Conservation (phyloP, 208 protist genomes). For the Vickermania spadyakhi region DNA sequence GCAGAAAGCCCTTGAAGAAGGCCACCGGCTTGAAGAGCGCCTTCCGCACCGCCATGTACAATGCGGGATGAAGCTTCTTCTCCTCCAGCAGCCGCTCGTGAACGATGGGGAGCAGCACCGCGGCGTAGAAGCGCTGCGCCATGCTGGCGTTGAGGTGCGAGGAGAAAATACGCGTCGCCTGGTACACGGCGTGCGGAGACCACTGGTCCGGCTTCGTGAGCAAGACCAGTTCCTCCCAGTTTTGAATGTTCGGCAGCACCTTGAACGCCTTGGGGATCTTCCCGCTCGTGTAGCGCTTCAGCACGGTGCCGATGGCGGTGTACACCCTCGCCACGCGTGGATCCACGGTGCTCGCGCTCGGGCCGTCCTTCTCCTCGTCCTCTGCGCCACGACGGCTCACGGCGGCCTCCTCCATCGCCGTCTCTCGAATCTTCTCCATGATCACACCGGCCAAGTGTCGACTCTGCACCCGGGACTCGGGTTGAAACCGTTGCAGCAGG, state of each 20-base stretch:
- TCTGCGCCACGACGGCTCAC: conserved; percentile 1
- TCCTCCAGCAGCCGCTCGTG: conserved; percentile 66
- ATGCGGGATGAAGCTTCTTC: conserved; percentile 95
- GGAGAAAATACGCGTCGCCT: conserved; percentile 95
- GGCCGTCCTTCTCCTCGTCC: conserved; percentile 4
- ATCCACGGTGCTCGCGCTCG: conserved; percentile 33
- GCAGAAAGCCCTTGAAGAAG: conserved; percentile 99
- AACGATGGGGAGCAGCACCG: conserved; percentile 96
- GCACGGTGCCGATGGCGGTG: conserved; percentile 90
- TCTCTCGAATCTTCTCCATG: conserved; percentile 86
- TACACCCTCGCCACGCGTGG: conserved; percentile 85
- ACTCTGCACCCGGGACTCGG: conserved; percentile 70
- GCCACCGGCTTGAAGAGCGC: conserved; percentile 97
- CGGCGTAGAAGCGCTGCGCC: conserved; percentile 95
- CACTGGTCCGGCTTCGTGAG: conserved; percentile 94
- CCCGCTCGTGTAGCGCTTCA: conserved; percentile 95
- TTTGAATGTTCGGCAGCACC: conserved; percentile 94
- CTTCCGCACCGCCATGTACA: conserved; percentile 98
- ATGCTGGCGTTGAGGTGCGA: conserved; percentile 95
- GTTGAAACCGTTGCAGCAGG: conserved; percentile 84
- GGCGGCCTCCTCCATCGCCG: conserved; percentile 14
- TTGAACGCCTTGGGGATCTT: conserved; percentile 99
- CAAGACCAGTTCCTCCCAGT: conserved; percentile 98
- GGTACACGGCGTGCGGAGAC: conserved; percentile 93
- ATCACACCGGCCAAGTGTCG: conserved; percentile 89